Conservation (phyloP, 2,329 filamentous ascomycete genomes). For the Arthroderma sp. region DNA sequence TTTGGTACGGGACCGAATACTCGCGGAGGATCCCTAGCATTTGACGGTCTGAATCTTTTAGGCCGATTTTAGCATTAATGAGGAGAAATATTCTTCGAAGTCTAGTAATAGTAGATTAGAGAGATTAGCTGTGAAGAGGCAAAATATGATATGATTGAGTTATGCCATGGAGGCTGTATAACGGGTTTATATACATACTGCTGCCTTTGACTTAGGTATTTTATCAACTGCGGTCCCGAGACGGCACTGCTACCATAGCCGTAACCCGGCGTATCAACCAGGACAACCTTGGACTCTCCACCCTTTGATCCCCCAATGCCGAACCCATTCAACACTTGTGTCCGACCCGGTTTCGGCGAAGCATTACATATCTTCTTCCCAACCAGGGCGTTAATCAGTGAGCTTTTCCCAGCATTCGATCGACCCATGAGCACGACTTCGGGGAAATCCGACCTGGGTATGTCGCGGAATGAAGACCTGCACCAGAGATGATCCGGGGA, state of each 20-base stretch:
- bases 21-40: constrained; percentile 44
- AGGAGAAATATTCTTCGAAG: constrained; percentile 51
- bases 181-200: constrained; percentile 31
- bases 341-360: constrained; percentile 47
- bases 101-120: constrained; percentile 16
- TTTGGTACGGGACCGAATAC: constrained; percentile 48
- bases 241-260: constrained; percentile 47
- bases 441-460: constrained; percentile 40
- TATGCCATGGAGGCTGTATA: not conserved
- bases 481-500: constrained; percentile 47
- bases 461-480: constrained; percentile 45
- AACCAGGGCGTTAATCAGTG: constrained; percentile 52
- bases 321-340: constrained; percentile 54
- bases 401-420: constrained; percentile 58
- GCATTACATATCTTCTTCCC: constrained; percentile 40
- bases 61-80: constrained; percentile 48
- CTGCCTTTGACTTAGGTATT: constrained; percentile 49
- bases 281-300: constrained; percentile 37
- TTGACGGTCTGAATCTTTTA: constrained; percentile 47
- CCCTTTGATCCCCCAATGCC: constrained; percentile 40
- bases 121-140: not conserved
- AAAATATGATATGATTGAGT: no score
- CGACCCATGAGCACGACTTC: constrained; percentile 56
- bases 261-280: constrained; percentile 62
- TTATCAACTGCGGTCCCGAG: constrained; percentile 56